Evolutionary conservation across 805 yeast species (phyloP), one percentile per base, ranked within the genome.

Genomic region (Lachancea kluyveri): DNA sequence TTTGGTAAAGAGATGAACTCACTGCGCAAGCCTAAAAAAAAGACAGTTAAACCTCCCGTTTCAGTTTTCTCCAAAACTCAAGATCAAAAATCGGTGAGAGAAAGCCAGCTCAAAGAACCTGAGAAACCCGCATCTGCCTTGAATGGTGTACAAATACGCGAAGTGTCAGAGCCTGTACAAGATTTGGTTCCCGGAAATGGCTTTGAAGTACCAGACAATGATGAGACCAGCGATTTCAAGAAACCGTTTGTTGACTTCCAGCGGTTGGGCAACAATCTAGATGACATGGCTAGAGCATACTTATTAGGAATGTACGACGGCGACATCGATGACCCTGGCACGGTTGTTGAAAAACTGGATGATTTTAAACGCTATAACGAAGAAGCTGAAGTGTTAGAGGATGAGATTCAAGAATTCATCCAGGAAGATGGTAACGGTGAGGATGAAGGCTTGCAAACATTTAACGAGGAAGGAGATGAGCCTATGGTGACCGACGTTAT

Each of bases 231-330:
- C n/a, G n/a, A n/a, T 9, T 36, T 46, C 3, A 40, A 37, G 15
- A 44, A 46, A 6, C 57, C 59, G 5, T 42, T 37, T 11, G 46
- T 61, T 6, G 78, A 74, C 38, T 70, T 62, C 42, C 51, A 46
- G 7, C 43, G 62, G 2, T 36, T 71, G 17, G 66, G 64, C 15
- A 60, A 61, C 12, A 70, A 74, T 42, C 35, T 70, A 41, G 79
- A 74, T 29, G 65, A 70, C 3, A 70, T 77, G 78, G 80, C 74
- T 0, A 64, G 66, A 31, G 81, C 80, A 1, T 78, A 78, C 41
- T 58, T 65, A n/a, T 42, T 64, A 14, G 84, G 83, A 1, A 51
- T 70, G 41, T 76, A 73, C 45, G 81, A 77, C 45, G 82, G 74
- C 38, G 82, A 77, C 42, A 64, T 59, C 15, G 70, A 75, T 0